Conservation (phyloP, 108 stramenopile genomes). For the Phaeodactylum tricornutum region DNA sequence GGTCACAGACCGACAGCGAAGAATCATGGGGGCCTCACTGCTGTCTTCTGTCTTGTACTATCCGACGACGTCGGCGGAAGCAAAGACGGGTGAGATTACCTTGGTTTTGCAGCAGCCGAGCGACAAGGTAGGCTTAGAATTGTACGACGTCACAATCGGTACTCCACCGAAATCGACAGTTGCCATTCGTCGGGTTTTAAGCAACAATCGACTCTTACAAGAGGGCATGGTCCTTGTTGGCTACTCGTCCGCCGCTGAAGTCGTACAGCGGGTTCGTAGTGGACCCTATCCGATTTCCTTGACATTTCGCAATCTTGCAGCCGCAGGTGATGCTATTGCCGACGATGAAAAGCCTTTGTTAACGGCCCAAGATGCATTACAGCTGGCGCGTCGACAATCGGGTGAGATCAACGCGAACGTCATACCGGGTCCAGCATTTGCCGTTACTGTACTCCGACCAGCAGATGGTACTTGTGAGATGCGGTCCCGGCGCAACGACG, state of each 20-base stretch:
- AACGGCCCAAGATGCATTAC: conserved; percentile 41
- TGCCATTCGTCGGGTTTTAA: conserved; percentile 10
- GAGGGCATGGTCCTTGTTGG: conserved; percentile 19
- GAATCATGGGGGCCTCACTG: too few species aligned
- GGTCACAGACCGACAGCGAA: too few species aligned
- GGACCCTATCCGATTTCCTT: conserved; percentile 43
- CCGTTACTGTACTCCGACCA: conserved; percentile 12
- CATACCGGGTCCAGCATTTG: conserved; percentile 6
- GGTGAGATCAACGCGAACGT: background rate
- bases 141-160: conserved; percentile 5
- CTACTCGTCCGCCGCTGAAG: conserved; percentile 7
- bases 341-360: conserved; percentile 34
- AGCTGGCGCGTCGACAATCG: conserved; percentile 14
- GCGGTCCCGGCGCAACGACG: conserved; percentile 40
- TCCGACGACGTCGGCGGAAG: background rate
- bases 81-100: background rate
- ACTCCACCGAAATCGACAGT: conserved; percentile 1
- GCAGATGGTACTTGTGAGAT: conserved; percentile 13
- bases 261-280: conserved; percentile 16
- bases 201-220: conserved; percentile 6
- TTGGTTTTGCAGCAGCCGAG: background rate
- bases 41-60: too few species aligned
- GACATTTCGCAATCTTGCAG: conserved; percentile 31
- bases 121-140: conserved; percentile 1
- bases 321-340: conserved; percentile 41